Conservation (phyloP, 768 basidiomycete species). For the Hygrophoropsis aurantiaca region DNA sequence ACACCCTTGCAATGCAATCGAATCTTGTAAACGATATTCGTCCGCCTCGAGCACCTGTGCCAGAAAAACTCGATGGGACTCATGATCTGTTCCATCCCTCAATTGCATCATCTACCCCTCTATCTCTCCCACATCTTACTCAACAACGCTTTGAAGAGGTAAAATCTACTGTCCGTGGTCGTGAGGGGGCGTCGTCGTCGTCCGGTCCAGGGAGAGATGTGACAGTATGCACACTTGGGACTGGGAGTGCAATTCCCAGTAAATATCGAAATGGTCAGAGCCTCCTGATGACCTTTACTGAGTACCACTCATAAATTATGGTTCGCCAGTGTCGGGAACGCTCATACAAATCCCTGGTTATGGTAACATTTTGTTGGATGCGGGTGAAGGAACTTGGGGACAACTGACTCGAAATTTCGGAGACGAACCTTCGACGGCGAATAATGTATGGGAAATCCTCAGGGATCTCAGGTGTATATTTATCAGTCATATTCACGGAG, state of each 20-base stretch:
- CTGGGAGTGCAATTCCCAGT: conserved; percentile 82
- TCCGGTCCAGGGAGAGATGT: conserved; percentile 60
- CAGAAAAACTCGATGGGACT: conserved; percentile 26
- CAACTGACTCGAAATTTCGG: conserved; percentile 83
- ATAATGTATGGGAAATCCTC: conserved; percentile 57
- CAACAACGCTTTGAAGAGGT: conserved; percentile 41
- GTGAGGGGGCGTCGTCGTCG: conserved; percentile 3
- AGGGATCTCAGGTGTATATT: conserved; percentile 78
- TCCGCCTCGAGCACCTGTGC: conserved; percentile 42
- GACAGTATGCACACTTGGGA: conserved; percentile 76
- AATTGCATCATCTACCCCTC: conserved; percentile 10
- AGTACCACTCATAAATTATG: not conserved
- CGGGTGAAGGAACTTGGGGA: conserved; percentile 91
- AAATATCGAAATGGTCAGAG: conserved; percentile 83
- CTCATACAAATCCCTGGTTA: conserved; percentile 71
- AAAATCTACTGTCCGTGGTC: conserved; percentile 27
- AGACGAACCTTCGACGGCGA: conserved; percentile 29
- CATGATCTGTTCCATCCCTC: conserved; percentile 32
- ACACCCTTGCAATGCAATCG: conserved; percentile 41
- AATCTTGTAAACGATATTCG: conserved; percentile 45
- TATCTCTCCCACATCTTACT: conserved; percentile 28
- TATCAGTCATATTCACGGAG: conserved; percentile 88
- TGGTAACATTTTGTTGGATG: conserved; percentile 81
- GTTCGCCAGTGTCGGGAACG: conserved; percentile 63
- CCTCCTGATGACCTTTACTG: conserved; percentile 1